These are phyloP conservation scores for Paramecium bursaria DNA, from an alignment of 73 alveolate genomes.

Conservation along the genomic window DNA sequence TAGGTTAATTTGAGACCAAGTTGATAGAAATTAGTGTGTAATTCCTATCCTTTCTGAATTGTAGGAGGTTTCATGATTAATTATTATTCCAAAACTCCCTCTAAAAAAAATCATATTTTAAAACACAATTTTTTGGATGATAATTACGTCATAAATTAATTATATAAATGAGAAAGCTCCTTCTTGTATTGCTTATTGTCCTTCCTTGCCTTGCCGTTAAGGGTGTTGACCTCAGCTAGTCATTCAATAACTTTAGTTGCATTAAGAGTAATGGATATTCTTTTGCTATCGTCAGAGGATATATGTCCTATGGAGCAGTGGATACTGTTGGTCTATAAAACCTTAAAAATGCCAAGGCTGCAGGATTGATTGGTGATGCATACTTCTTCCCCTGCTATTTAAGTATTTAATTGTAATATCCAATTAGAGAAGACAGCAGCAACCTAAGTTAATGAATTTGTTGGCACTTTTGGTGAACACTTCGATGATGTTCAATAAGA, in stretches of 20 bases:
- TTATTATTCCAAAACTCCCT: too few species aligned
- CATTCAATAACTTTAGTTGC: constrained; percentile 72
- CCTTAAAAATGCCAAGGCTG: constrained; percentile 77
- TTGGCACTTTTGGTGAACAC: constrained; percentile 69
- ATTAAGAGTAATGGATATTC: constrained; percentile 67
- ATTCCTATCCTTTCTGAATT: neutral
- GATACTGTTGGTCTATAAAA: constrained; percentile 75
- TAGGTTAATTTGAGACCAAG: too few species aligned
- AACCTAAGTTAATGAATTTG: constrained; percentile 63
- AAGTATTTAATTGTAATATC: constrained; percentile 35
- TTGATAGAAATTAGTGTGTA: too few species aligned
- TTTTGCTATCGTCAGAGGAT: constrained; percentile 83
- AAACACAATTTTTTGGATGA: too few species aligned
- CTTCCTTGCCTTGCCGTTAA: constrained; percentile 33
- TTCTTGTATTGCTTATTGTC: neutral
- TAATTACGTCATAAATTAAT: neutral
- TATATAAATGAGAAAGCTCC: too few species aligned
- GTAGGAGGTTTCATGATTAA: neutral
- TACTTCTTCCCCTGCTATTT: constrained; percentile 83
- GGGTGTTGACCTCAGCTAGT: constrained; percentile 63
- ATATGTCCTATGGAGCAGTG: constrained; percentile 79
- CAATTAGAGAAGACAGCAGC: constrained; percentile 70
- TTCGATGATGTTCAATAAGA: too few species aligned
- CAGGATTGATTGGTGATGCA: constrained; percentile 83
- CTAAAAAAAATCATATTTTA: neutral